Conservation (phyloP, 192 early-diverging fungal genomes). For the Spizellomyces sp. region DNA sequence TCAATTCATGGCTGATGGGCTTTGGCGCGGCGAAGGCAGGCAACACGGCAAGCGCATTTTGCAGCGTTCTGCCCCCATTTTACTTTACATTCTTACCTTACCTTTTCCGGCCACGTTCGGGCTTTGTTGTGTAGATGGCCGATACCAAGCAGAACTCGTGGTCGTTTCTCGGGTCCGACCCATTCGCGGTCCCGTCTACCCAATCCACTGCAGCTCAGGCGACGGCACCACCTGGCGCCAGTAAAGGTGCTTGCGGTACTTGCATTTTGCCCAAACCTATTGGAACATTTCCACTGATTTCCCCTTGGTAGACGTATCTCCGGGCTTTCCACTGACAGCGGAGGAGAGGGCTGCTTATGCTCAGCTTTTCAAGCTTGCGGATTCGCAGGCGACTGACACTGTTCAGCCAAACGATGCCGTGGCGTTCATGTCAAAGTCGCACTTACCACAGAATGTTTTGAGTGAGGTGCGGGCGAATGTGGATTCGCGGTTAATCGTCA, state of each 20-base stretch:
- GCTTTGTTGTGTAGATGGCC: not conserved
- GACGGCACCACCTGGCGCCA: not conserved
- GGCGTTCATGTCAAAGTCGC: slow-evolving; percentile 46
- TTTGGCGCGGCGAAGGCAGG: no score
- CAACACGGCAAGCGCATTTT: no score
- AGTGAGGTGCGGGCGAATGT: slow-evolving; percentile 33
- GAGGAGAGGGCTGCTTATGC: slow-evolving; percentile 36
- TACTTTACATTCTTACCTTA: no score
- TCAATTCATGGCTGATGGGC: no score
- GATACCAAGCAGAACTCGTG: not conserved
- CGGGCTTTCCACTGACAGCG: slow-evolving; percentile 8
- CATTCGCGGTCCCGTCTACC: not conserved
- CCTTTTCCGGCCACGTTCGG: no score
- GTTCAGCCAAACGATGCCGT: slow-evolving; percentile 40
- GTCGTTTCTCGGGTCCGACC: not conserved
- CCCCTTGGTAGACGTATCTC: no score
- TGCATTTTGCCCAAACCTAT: not conserved
- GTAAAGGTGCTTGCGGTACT: not conserved
- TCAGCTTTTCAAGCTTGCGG: slow-evolving; percentile 36
- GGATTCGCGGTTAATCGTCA: not conserved
- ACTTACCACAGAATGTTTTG: slow-evolving; percentile 39
- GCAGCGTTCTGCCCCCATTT: no score
- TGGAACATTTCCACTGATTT: no score
- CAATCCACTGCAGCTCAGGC: not conserved
- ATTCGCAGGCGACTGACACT: slow-evolving; percentile 18